phyloP scores from a whole-genome alignment of 768 basidiomycete species.

The Kondoa malvinella region DNA sequence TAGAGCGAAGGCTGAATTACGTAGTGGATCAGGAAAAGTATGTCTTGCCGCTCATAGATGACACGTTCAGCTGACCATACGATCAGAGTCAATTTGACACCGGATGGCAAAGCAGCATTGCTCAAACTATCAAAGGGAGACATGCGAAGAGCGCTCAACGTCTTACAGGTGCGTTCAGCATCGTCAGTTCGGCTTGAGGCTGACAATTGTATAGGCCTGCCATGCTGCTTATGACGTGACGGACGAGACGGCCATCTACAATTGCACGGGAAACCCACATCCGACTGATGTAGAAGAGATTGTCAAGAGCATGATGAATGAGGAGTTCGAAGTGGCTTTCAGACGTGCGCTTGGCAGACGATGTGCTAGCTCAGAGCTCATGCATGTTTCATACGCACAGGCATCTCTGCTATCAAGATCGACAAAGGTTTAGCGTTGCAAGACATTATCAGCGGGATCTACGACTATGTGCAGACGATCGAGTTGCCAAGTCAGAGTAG shows the following conservation, averaged over 20 bases:
- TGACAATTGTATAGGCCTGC: conserved; percentile 50
- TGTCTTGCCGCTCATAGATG: conserved; percentile 25
- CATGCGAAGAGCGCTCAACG: conserved; percentile 90
- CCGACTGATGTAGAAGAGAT: conserved; percentile 85
- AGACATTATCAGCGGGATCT: conserved; percentile 78
- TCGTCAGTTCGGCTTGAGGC: too few species aligned
- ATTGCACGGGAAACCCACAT: conserved; percentile 91
- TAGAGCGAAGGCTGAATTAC: conserved; percentile 58
- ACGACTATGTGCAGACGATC: conserved; percentile 71
- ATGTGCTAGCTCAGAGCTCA: background rate
- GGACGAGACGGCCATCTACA: conserved; percentile 82
- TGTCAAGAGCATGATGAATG: conserved; percentile 84
- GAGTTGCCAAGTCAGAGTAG: conserved; percentile 73
- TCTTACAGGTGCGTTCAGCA: conserved; percentile 58
- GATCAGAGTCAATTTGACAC: conserved; percentile 61
- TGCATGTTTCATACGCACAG: conserved; percentile 34
- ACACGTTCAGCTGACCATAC: background rate
- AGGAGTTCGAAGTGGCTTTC: conserved; percentile 85
- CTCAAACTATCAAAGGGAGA: conserved; percentile 91
- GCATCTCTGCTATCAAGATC: conserved; percentile 68
- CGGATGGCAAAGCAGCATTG: conserved; percentile 71
- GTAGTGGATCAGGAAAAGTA: conserved; percentile 76
- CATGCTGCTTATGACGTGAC: conserved; percentile 84
- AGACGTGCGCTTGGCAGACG: conserved; percentile 28
- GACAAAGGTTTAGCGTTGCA: conserved; percentile 88